Conservation (phyloP, 805 yeast genomes). For the Schizosaccharomyces lindneri region DNA sequence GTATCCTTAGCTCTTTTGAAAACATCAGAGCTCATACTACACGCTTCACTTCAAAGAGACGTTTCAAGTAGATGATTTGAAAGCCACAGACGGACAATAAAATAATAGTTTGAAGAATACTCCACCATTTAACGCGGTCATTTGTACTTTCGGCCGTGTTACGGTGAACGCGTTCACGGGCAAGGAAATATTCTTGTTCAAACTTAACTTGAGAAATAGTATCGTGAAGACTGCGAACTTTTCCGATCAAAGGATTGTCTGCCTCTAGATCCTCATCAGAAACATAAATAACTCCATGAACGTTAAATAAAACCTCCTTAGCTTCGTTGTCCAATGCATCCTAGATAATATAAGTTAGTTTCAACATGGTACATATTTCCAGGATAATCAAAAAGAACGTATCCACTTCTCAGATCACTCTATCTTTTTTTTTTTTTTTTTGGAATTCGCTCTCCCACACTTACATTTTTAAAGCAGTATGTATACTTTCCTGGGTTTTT, state of each 20-base stretch:
- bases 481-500: slow-evolving; percentile 45
- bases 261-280: slow-evolving; percentile 55
- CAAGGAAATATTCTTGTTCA: slow-evolving; percentile 72
- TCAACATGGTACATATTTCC: slow-evolving; percentile 32
- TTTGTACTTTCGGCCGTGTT: slow-evolving; percentile 96
- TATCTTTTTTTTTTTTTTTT: too few species aligned
- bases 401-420: too few species aligned
- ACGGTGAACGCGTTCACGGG: slow-evolving; percentile 92
- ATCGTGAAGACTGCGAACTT: slow-evolving; percentile 50
- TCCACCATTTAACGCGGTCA: slow-evolving; percentile 95
- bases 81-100: slow-evolving; percentile 70
- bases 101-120: slow-evolving; percentile 65
- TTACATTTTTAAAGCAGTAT: slow-evolving; percentile 38
- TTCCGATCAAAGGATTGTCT: slow-evolving; percentile 34
- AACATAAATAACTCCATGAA: slow-evolving; percentile 74
- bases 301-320: slow-evolving; percentile 83
- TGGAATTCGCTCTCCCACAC: neutral
- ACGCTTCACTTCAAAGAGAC: slow-evolving; percentile 86
- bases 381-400: neutral
- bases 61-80: slow-evolving; percentile 79
- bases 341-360: slow-evolving; percentile 27
- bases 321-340: slow-evolving; percentile 11
- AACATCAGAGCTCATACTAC: slow-evolving; percentile 27
- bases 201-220: slow-evolving; percentile 69
- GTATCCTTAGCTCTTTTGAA: too few species aligned